Percentiles rank a stretch among this genome's conserved stretches.
Conservation (phyloP, 2,329 filamentous ascomycete genomes). For the Thielaviopsis punctulata region DNA sequence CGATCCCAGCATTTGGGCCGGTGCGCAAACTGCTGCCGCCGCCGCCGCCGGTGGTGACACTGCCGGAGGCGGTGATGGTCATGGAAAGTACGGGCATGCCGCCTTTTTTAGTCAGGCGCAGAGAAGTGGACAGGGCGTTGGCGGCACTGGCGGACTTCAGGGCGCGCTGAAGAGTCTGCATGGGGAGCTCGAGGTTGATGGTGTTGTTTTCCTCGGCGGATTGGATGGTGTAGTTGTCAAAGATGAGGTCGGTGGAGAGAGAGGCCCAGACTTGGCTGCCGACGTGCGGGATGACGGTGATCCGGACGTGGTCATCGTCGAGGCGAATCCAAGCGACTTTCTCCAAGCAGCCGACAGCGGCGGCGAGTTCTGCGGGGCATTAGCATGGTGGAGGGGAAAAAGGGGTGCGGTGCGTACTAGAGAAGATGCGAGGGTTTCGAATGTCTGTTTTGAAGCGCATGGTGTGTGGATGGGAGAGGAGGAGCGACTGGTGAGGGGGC, state of each 20-base stretch:
- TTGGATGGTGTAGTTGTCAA: conserved; percentile 69
- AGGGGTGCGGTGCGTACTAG: conserved; percentile 25
- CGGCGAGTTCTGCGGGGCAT: conserved; percentile 37
- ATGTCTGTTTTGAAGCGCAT: conserved; percentile 53
- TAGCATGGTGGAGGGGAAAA: background rate
- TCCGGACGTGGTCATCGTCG: conserved; percentile 71
- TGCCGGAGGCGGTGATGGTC: conserved; percentile 64
- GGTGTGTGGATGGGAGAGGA: conserved; percentile 15
- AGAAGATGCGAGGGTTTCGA: conserved; percentile 48
- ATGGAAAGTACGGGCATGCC: conserved; percentile 72
- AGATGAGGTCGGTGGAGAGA: conserved; percentile 63
- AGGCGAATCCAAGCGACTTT: conserved; percentile 85
- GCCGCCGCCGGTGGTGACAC: conserved; percentile 29
- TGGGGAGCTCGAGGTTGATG: conserved; percentile 89
- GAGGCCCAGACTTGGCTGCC: conserved; percentile 91
- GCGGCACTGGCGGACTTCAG: conserved; percentile 59
- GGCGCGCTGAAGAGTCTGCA: conserved; percentile 77
- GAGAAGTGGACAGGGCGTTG: conserved; percentile 61
- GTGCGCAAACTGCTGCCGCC: conserved; percentile 16
- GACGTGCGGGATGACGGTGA: conserved; percentile 88
- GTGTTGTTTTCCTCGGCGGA: conserved; percentile 69
- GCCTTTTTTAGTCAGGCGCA: conserved; percentile 87
- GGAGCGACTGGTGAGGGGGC: background rate
- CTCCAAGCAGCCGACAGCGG: conserved; percentile 48
- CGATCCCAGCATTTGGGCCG: conserved; percentile 11